A percentile compares a stretch with the other conserved stretches of the same genome.
Evolutionary conservation across 306 rosid genomes (phyloP).

Genomic region (Bauhinia variegata): DNA sequence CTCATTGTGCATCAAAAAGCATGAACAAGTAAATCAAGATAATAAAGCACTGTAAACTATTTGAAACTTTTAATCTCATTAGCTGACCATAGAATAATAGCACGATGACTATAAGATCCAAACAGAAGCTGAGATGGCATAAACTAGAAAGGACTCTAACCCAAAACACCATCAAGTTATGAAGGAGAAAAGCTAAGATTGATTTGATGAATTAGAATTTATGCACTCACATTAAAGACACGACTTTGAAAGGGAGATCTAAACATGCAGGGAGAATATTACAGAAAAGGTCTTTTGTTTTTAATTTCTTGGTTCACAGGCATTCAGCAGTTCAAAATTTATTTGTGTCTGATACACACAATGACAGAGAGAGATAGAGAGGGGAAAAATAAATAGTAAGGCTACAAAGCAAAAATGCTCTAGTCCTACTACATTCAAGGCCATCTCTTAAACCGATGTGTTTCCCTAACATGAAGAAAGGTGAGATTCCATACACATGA

Average conservation of each 20-base stretch:
- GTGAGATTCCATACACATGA: background rate
- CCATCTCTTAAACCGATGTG: background rate
- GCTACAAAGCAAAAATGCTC: no score
- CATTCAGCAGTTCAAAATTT: background rate
- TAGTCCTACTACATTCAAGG: background rate
- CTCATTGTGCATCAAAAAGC: no score
- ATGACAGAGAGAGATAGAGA: no score
- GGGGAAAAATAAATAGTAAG: no score
- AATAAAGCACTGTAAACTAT: background rate
- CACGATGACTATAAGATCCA: background rate
- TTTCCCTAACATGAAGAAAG: background rate
- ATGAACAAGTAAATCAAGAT: background rate
- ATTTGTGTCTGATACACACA: background rate
- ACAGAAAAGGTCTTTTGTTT: background rate
- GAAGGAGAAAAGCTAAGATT: conserved; percentile 21
- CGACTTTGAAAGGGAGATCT: background rate
- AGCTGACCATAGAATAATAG: background rate
- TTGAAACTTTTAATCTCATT: background rate
- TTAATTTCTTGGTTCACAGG: background rate
- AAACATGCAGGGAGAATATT: background rate
- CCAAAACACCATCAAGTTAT: background rate
- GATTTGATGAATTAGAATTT: background rate
- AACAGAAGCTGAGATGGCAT: background rate
- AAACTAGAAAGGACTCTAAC: background rate
- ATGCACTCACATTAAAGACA: background rate